Evolutionary conservation across 371 early-diverging fungal species (phyloP), one percentile per base, ranked within the genome.

Genomic region (Zychaea mexicana): DNA sequence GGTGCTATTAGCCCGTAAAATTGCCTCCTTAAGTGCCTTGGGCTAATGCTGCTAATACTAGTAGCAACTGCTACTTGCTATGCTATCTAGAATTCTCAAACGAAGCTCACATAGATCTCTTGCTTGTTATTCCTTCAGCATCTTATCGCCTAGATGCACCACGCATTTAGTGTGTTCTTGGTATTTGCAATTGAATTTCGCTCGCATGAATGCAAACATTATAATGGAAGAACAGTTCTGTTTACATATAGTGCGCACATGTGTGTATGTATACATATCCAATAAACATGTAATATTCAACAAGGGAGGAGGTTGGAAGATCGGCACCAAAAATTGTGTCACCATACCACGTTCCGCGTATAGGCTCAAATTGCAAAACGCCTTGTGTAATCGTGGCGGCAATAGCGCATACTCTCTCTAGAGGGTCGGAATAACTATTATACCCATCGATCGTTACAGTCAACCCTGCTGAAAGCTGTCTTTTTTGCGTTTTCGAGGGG

Each of bases 341-440:
- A 49, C 49, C 49, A 49, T 49, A 49, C 49, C 49, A 49, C 49
- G 49, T 49, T 49, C 49, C 49, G n/a, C 10, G 49, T 49, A 49
- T 24, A 49, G 17, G 10, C 46, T 10, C n/a, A 46, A 46, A 46
- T 46, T 46, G 10, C 1, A 0, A 49, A 49, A 49, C 49, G 49
- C 49, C 49, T 47, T 10, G 49, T 49, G 49, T 49, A 49, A 49
- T 49, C 22, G 24, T 49, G 5, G 49, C 49, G 49, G 38, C 38
- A 36, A 36, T n/a, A n/a, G n/a, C n/a, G n/a, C n/a, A n/a, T n/a
- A n/a, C n/a, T n/a, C n/a, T n/a, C 38, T 36, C 38, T 36, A 9
- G 38, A 36, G 38, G n/a, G n/a, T 36, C 38, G 38, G 38, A 36
- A 36, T n/a, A n/a, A n/a, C n/a, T n/a, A n/a, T n/a, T n/a, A 36